phyloP scores from a whole-genome alignment of 2,329 filamentous ascomycete genomes.

The Nectriaceae sp. region DNA sequence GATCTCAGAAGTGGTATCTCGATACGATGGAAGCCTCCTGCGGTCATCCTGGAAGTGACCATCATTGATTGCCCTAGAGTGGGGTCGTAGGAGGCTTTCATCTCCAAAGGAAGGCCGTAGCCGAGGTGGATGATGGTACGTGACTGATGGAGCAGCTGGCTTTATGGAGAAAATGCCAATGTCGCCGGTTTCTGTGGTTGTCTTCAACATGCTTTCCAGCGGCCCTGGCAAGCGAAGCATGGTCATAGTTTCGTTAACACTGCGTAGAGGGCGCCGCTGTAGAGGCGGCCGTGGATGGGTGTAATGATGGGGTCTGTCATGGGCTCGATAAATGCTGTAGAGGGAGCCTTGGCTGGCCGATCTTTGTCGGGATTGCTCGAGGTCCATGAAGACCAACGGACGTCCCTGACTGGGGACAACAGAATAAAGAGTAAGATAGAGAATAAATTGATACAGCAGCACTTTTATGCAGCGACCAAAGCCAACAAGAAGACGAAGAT shows the following conservation, averaged over 20 bases:
- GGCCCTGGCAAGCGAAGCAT: slow-evolving; percentile 53
- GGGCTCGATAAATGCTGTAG: slow-evolving; percentile 32
- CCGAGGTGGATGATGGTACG: slow-evolving; percentile 31
- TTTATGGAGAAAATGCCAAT: slow-evolving; percentile 61
- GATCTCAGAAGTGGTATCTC: slow-evolving; percentile 56
- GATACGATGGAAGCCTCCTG: slow-evolving; percentile 48
- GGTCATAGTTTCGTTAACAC: slow-evolving; percentile 44
- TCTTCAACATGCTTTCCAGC: slow-evolving; percentile 66
- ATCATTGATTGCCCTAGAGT: slow-evolving; percentile 34
- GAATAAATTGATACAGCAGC: neutral
- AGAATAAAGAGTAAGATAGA: neutral
- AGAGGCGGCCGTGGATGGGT: slow-evolving; percentile 23
- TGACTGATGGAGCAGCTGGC: slow-evolving; percentile 30
- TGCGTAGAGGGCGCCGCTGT: slow-evolving; percentile 42
- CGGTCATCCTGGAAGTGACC: slow-evolving; percentile 42
- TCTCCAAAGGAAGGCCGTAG: slow-evolving; percentile 34
- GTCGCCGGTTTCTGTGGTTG: slow-evolving; percentile 66
- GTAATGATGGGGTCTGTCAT: slow-evolving; percentile 20
- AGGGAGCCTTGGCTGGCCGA: slow-evolving; percentile 45
- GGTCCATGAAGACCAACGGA: slow-evolving; percentile 30
- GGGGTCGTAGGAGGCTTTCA: slow-evolving; percentile 26
- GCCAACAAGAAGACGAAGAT: slow-evolving; percentile 22
- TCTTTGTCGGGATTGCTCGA: slow-evolving; percentile 29
- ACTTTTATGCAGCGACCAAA: slow-evolving; percentile 15
- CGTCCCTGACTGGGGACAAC: slow-evolving; percentile 3